Percentiles rank a stretch among this genome's conserved stretches.
phyloP scores from a whole-genome alignment of 2,329 filamentous ascomycete species.

The Hortaea werneckii region DNA sequence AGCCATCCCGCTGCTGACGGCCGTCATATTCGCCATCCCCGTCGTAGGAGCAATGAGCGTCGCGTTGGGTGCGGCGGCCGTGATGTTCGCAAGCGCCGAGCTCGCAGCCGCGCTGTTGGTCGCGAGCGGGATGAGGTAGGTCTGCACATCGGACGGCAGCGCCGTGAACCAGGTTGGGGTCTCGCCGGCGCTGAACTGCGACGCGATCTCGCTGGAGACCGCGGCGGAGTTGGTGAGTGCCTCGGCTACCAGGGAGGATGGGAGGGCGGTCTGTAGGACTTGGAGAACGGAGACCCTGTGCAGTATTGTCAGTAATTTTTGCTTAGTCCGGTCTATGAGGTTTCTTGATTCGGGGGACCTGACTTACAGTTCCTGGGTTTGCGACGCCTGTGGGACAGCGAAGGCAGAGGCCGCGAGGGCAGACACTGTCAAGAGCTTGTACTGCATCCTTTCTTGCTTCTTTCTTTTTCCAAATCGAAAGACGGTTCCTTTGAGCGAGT shows the following conservation, averaged over 20 bases:
- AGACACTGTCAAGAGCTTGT: conserved; percentile 15
- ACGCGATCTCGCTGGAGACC: conserved; percentile 31
- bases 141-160: conserved; percentile 36
- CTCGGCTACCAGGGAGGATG: conserved; percentile 29
- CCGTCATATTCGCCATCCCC: conserved; percentile 3
- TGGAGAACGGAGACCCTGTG: conserved; percentile 29
- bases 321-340: too few species aligned
- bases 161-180: conserved; percentile 37
- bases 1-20: conserved; percentile 3
- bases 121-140: conserved; percentile 27
- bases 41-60: conserved; percentile 6
- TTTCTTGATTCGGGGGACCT: not conserved
- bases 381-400: conserved; percentile 6
- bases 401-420: conserved; percentile 16
- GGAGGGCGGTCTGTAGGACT: conserved; percentile 37
- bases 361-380: conserved; percentile 1
- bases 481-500: too few species aligned
- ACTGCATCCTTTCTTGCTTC: conserved; percentile 18
- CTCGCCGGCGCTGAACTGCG: conserved; percentile 33
- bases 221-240: conserved; percentile 33
- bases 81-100: conserved; percentile 5
- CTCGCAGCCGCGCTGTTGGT: conserved; percentile 11
- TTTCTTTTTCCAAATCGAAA: not conserved
- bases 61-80: conserved; percentile 1
- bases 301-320: not conserved